phyloP scores from a whole-genome alignment of 2,329 filamentous ascomycete species.

The Fusarium verrucosum region DNA sequence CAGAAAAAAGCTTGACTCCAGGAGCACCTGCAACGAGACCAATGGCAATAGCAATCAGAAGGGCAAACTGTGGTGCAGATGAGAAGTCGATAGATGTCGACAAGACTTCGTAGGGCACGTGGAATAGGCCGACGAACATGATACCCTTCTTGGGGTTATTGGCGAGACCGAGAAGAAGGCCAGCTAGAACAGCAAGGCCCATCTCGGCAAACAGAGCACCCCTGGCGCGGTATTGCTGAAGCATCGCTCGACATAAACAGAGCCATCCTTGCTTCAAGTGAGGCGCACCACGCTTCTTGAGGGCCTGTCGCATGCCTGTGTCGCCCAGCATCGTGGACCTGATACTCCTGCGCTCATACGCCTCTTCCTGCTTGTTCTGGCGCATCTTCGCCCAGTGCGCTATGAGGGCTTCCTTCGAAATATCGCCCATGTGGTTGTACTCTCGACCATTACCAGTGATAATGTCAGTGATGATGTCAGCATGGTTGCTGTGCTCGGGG shows the following conservation, averaged over 20 bases:
- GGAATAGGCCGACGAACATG: slow-evolving; percentile 63
- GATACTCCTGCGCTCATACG: slow-evolving; percentile 29
- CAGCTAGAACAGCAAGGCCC: slow-evolving; percentile 60
- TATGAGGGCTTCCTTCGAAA: slow-evolving; percentile 60
- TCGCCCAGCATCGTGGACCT: slow-evolving; percentile 41
- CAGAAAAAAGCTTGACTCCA: slow-evolving; percentile 64
- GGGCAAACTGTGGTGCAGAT: slow-evolving; percentile 61
- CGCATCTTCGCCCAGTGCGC: slow-evolving; percentile 56
- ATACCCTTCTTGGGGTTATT: slow-evolving; percentile 60
- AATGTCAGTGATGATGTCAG: slow-evolving; percentile 69
- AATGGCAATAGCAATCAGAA: slow-evolving; percentile 63
- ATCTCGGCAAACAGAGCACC: slow-evolving; percentile 64
- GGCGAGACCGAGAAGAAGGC: slow-evolving; percentile 64
- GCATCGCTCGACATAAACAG: slow-evolving; percentile 61
- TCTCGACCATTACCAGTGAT: slow-evolving; percentile 64
- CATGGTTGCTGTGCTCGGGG: slow-evolving; percentile 60
- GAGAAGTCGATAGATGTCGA: slow-evolving; percentile 61
- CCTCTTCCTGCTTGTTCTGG: slow-evolving; percentile 21
- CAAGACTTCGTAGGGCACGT: slow-evolving; percentile 59
- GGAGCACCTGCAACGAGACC: slow-evolving; percentile 62
- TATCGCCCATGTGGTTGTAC: slow-evolving; percentile 59
- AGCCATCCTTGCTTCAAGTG: slow-evolving; percentile 61
- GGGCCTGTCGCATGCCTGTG: slow-evolving; percentile 53
- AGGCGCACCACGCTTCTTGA: slow-evolving; percentile 61
- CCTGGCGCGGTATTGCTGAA: slow-evolving; percentile 65